Evolutionary conservation across 768 basidiomycete species (phyloP).

Genomic region (Vishniacozyma victoriae): DNA sequence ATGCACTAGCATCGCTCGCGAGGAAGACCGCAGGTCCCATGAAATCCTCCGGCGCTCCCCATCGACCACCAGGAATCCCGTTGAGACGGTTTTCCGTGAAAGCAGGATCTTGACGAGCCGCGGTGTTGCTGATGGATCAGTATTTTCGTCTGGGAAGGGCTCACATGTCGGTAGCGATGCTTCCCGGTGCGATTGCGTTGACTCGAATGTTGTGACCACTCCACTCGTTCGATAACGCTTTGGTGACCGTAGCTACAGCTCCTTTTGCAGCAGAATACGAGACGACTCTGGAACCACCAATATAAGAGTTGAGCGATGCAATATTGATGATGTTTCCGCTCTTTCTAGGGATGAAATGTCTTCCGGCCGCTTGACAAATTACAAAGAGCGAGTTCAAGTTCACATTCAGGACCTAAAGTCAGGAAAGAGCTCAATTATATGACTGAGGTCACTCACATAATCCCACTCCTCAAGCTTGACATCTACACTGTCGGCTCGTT

Average conservation of each 20-base stretch:
- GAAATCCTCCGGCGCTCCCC: conserved; percentile 67
- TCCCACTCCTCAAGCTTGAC: conserved; percentile 64
- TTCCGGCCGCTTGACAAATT: conserved; percentile 71
- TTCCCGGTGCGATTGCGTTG: conserved; percentile 78
- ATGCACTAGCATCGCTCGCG: conserved; percentile 61
- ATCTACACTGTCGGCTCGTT: conserved; percentile 51
- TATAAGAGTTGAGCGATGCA: conserved; percentile 50
- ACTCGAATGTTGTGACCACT: conserved; percentile 76
- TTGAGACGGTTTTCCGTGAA: conserved; percentile 63
- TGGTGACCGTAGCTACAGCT: conserved; percentile 51
- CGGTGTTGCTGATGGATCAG: conserved; percentile 54
- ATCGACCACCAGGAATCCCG: conserved; percentile 64
- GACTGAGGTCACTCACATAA: conserved; percentile 49
- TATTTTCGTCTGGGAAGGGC: conserved; percentile 15
- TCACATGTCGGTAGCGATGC: conserved; percentile 81
- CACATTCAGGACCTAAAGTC: conserved; percentile 64
- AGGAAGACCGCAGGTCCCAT: conserved; percentile 64
- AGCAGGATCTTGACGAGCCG: conserved; percentile 56
- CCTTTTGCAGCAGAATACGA: conserved; percentile 88
- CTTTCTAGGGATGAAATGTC: conserved; percentile 66
- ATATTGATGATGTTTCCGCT: conserved; percentile 67
- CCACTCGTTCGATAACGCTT: conserved; percentile 89
- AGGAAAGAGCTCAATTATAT: background rate
- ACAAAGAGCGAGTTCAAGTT: conserved; percentile 83
- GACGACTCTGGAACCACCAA: conserved; percentile 62